A percentile compares a stretch with the other conserved stretches of the same genome.
phyloP scores from a whole-genome alignment of 441 rosid species.

The Breynia disticha region DNA sequence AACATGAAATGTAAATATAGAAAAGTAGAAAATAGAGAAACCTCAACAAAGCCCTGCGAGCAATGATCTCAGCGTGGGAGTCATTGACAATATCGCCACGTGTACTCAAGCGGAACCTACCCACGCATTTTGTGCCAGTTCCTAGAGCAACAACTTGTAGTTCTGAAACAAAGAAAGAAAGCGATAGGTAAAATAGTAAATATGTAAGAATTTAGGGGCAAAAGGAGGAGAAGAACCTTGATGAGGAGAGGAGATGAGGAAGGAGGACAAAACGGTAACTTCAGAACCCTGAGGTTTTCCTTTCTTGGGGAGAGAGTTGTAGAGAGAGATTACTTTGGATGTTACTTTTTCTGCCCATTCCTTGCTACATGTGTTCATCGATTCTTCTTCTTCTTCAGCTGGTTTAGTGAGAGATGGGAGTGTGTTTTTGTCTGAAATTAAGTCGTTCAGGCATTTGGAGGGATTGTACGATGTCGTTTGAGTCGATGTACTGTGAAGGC shows the following conservation, averaged over 20 bases:
- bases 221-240: constrained; percentile 26
- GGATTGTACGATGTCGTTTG: too few relatives aligned
- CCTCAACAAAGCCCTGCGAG: constrained; percentile 81
- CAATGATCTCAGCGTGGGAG: constrained; percentile 80
- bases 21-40: constrained; percentile 2
- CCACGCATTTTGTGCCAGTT: constrained; percentile 83
- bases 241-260: constrained; percentile 71
- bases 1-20: not conserved
- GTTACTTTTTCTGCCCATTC: constrained; percentile 50
- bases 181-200: too few relatives aligned
- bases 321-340: constrained; percentile 41
- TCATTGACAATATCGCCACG: constrained; percentile 80
- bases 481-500: too few relatives aligned
- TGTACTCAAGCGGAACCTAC: constrained; percentile 47
- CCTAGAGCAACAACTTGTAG: constrained; percentile 65
- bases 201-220: not conserved
- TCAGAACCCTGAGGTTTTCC: constrained; percentile 95
- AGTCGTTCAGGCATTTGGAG: too few relatives aligned
- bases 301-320: constrained; percentile 64
- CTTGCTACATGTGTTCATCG: not conserved
- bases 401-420: too few relatives aligned
- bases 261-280: constrained; percentile 72
- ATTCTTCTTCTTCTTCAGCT: too few relatives aligned
- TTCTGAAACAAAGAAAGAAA: constrained; percentile 21
- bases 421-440: too few relatives aligned